A percentile compares a stretch with the other conserved stretches of the same genome.
These are phyloP conservation scores for Epichloe uncinata DNA, from an alignment of 2,329 filamentous ascomycete species.

Conservation along the genomic window DNA sequence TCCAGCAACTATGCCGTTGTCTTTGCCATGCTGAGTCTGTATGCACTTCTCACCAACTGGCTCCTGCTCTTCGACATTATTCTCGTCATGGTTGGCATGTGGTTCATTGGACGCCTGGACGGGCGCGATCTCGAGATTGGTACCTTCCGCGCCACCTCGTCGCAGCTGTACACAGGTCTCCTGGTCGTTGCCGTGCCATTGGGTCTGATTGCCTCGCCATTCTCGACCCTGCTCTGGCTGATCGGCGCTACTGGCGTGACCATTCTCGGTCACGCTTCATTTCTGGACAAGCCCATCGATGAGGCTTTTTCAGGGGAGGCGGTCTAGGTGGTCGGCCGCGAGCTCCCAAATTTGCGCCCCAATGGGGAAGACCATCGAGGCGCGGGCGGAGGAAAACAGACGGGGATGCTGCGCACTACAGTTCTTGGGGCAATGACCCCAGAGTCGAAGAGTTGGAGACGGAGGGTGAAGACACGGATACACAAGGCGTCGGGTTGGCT, in stretches of 20 bases:
- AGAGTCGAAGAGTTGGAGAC: constrained; percentile 56
- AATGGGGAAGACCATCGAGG: constrained; percentile 99
- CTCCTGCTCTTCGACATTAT: constrained; percentile 84
- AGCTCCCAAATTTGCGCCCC: constrained; percentile 90
- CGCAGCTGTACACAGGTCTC: constrained; percentile 86
- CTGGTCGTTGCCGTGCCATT: constrained; percentile 74
- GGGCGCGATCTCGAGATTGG: constrained; percentile 83
- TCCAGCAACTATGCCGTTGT: constrained; percentile 96
- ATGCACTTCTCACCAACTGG: constrained; percentile 81
- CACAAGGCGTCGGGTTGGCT: constrained; percentile 39
- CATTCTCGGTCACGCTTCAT: constrained; percentile 85
- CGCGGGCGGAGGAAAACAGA: constrained; percentile 55
- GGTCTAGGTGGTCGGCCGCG: constrained; percentile 99
- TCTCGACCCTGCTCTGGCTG: constrained; percentile 82
- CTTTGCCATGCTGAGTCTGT: constrained; percentile 91
- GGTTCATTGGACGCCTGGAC: constrained; percentile 78
- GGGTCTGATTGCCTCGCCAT: constrained; percentile 71
- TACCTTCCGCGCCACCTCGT: constrained; percentile 68
- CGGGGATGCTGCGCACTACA: constrained; percentile 28
- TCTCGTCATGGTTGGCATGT: constrained; percentile 76
- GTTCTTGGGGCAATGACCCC: constrained; percentile 20
- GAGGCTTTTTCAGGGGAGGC: constrained; percentile 99
- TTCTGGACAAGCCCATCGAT: constrained; percentile 98
- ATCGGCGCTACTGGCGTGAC: constrained; percentile 89
- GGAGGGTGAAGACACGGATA: constrained; percentile 43